Conservation (phyloP, 352 stramenopile genomes). For the Globisporangium heterothallicum region DNA sequence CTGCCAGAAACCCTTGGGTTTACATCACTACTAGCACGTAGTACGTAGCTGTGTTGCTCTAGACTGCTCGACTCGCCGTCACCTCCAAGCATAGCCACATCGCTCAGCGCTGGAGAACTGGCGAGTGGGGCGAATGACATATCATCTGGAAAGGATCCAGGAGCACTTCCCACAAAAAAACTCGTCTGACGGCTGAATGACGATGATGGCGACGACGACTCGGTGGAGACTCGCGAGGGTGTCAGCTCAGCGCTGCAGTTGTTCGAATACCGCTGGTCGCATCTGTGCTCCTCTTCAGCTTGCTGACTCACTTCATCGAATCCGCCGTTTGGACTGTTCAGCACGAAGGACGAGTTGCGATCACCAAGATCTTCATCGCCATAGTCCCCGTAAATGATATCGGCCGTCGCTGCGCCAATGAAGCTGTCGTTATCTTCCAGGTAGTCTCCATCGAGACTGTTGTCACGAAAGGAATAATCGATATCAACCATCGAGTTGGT, state of each 20-base stretch:
- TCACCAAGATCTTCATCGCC: background rate
- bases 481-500: background rate
- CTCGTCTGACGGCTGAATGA: constrained; percentile 17
- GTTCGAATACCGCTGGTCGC: background rate
- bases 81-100: constrained; percentile 8
- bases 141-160: constrained; percentile 12
- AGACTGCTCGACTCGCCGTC: constrained; percentile 7
- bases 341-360: background rate
- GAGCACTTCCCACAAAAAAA: constrained; percentile 28
- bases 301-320: constrained; percentile 1
- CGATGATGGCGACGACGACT: background rate
- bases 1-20: background rate
- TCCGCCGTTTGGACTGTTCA: background rate
- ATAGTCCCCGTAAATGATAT: constrained; percentile 1
- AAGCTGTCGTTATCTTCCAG: constrained; percentile 13
- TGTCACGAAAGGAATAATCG: constrained; percentile 4
- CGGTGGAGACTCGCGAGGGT: background rate
- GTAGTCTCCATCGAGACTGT: background rate
- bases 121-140: constrained; percentile 14
- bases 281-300: background rate
- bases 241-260: background rate
- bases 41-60: background rate
- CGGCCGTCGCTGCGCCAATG: background rate
- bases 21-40: background rate
- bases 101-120: constrained; percentile 3